phyloP scores from a whole-genome alignment of 306 rosid genomes.

The Mimosa bimucronata region DNA sequence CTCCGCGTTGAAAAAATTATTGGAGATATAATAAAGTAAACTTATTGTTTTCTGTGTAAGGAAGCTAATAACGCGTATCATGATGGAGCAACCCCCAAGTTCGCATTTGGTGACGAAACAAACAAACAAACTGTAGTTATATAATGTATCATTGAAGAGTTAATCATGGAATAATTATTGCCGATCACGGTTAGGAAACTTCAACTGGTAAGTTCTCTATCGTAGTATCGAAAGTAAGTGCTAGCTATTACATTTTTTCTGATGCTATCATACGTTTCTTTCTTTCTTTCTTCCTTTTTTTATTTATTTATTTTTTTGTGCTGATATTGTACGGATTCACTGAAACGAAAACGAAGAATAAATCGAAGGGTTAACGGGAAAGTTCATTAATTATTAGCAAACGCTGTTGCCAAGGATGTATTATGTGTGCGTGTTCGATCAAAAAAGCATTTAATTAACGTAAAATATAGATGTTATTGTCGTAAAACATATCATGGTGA shows the following conservation, averaged over 20 bases:
- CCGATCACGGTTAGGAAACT: not conserved
- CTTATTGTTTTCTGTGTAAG: slow-evolving; percentile 20
- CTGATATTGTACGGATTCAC: not conserved
- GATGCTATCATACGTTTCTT: no score
- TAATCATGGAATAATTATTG: slow-evolving; percentile 36
- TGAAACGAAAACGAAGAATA: not conserved
- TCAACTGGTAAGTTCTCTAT: not conserved
- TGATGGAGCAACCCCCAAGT: not conserved
- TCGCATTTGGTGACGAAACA: not conserved
- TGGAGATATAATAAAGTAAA: slow-evolving; percentile 22
- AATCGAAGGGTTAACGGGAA: not conserved
- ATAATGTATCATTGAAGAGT: not conserved
- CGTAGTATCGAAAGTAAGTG: not conserved
- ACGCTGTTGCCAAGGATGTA: no score
- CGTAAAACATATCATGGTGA: not conserved
- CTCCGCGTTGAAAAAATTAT: slow-evolving; percentile 10
- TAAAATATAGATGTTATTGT: not conserved
- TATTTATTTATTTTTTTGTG: no score
- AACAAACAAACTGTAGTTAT: not conserved
- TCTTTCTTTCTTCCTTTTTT: no score
- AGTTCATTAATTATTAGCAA: no score
- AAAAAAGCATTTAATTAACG: not conserved
- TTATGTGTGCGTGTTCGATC: no score
- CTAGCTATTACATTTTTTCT: not conserved
- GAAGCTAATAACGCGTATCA: slow-evolving; percentile 31